A percentile compares a stretch with the other conserved stretches of the same genome.
Conservation (phyloP, 1,284 basidiomycete genomes). For the Boletus semigastroideus region DNA sequence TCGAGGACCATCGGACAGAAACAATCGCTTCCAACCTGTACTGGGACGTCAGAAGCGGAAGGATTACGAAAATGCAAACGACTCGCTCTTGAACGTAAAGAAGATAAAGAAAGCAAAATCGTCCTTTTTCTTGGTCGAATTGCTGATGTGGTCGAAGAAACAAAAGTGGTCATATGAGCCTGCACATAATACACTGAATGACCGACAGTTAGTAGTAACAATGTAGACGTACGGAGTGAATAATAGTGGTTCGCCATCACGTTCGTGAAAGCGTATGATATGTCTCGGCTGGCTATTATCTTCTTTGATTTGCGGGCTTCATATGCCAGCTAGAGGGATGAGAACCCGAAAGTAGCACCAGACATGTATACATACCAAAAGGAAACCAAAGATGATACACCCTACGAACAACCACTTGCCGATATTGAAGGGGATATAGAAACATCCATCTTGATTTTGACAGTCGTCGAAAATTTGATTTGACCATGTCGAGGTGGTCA, state of each 20-base stretch:
- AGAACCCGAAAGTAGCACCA: neutral
- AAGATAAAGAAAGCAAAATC: slow-evolving; percentile 99
- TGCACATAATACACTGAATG: slow-evolving; percentile 28
- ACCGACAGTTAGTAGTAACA: neutral
- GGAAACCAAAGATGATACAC: slow-evolving; percentile 97
- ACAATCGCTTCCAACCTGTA: slow-evolving; percentile 90
- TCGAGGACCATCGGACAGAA: slow-evolving; percentile 95
- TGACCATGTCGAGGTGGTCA: slow-evolving; percentile 89
- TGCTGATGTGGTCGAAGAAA: slow-evolving; percentile 95
- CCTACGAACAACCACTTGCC: slow-evolving; percentile 97
- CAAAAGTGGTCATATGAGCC: slow-evolving; percentile 97
- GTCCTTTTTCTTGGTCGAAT: slow-evolving; percentile 94
- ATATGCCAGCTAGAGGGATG: slow-evolving; percentile 68
- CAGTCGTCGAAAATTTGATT: slow-evolving; percentile 87
- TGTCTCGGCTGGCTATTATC: slow-evolving; percentile 93
- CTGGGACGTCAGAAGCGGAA: slow-evolving; percentile 12
- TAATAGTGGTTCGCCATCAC: slow-evolving; percentile 97
- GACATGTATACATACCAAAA: slow-evolving; percentile 62
- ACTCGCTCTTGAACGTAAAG: slow-evolving; percentile 96
- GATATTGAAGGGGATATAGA: slow-evolving; percentile 85
- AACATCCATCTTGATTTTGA: slow-evolving; percentile 59
- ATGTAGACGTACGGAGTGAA: slow-evolving; percentile 69
- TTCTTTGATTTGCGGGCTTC: slow-evolving; percentile 90
- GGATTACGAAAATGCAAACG: slow-evolving; percentile 1
- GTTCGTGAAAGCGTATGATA: slow-evolving; percentile 96